These are phyloP conservation scores for Gillenia trifoliata DNA, from an alignment of 306 rosid species.

Conservation along the genomic window DNA sequence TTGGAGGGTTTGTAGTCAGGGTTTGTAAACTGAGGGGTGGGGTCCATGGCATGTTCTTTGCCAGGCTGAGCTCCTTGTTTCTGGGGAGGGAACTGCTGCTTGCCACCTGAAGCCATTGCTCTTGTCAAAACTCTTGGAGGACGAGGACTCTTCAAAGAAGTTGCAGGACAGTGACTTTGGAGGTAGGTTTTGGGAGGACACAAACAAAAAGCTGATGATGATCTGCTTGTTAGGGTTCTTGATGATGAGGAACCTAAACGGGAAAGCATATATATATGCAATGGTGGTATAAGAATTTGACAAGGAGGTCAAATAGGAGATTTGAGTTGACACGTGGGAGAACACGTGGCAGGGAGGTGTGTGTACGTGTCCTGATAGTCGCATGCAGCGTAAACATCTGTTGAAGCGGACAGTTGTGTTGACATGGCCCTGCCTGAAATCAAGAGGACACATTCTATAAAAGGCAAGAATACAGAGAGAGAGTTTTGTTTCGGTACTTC, in stretches of 20 bases:
- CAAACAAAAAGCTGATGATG: slow-evolving; percentile 1
- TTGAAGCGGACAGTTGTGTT: slow-evolving; percentile 15
- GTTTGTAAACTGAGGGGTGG: slow-evolving; percentile 57
- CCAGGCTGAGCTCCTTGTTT: slow-evolving; percentile 72
- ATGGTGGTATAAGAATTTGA: background rate
- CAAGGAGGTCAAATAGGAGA: background rate
- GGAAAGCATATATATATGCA: background rate
- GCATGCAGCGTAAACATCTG: slow-evolving; percentile 14
- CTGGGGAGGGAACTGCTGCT: slow-evolving; percentile 50
- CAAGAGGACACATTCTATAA: no score
- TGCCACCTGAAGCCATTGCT: slow-evolving; percentile 64
- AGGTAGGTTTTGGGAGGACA: background rate
- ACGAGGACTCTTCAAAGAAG: background rate
- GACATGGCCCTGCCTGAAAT: background rate
- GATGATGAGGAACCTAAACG: background rate
- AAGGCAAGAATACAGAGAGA: no score
- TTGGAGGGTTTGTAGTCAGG: slow-evolving; percentile 65
- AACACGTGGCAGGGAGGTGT: slow-evolving; percentile 23
- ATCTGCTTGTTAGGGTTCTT: background rate
- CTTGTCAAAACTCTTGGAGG: slow-evolving; percentile 3
- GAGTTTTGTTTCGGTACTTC: no score
- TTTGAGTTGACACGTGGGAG: slow-evolving; percentile 25
- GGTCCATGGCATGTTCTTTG: slow-evolving; percentile 70
- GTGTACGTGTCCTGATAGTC: slow-evolving; percentile 8
- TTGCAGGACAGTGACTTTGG: background rate